These are phyloP conservation scores for Botrytis sinoallii DNA, from an alignment of 2,329 filamentous ascomycete species.

Conservation along the genomic window DNA sequence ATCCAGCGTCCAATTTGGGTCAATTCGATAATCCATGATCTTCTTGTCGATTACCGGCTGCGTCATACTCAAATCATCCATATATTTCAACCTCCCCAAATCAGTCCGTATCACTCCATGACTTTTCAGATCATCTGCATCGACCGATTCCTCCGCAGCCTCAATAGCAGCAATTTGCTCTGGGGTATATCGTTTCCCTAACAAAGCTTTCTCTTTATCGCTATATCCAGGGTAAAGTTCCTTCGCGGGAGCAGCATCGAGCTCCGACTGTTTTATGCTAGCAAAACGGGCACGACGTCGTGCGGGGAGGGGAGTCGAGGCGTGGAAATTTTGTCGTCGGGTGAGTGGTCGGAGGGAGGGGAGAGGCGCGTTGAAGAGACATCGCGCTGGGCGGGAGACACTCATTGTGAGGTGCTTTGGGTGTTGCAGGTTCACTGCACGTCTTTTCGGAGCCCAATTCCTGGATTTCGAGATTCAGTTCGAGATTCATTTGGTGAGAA, in stretches of 20 bases:
- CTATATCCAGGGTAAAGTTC: constrained; percentile 62
- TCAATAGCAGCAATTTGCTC: constrained; percentile 79
- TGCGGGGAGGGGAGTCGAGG: constrained; percentile 40
- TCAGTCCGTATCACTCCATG: constrained; percentile 72
- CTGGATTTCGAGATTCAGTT: constrained; percentile 11
- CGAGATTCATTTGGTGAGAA: constrained; percentile 10
- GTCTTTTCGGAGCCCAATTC: constrained; percentile 30
- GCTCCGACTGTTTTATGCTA: constrained; percentile 40
- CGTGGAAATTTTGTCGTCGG: constrained; percentile 49
- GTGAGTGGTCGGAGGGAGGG: constrained; percentile 40
- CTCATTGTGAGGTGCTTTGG: constrained; percentile 41
- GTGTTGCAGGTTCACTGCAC: constrained; percentile 23
- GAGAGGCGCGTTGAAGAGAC: constrained; percentile 48
- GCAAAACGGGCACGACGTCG: constrained; percentile 42
- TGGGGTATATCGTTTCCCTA: constrained; percentile 69
- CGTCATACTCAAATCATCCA: constrained; percentile 78
- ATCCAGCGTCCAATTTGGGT: constrained; percentile 47
- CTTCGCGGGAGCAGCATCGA: constrained; percentile 36
- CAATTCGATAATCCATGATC: constrained; percentile 42
- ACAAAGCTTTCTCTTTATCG: constrained; percentile 57
- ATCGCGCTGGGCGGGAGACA: constrained; percentile 47
- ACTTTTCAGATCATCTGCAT: constrained; percentile 67
- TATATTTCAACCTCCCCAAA: constrained; percentile 67
- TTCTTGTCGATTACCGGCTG: constrained; percentile 75
- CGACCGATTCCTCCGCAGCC: constrained; percentile 74